Conservation (phyloP, 2,329 filamentous ascomycete genomes). For the Huntiella bhutanensis region DNA sequence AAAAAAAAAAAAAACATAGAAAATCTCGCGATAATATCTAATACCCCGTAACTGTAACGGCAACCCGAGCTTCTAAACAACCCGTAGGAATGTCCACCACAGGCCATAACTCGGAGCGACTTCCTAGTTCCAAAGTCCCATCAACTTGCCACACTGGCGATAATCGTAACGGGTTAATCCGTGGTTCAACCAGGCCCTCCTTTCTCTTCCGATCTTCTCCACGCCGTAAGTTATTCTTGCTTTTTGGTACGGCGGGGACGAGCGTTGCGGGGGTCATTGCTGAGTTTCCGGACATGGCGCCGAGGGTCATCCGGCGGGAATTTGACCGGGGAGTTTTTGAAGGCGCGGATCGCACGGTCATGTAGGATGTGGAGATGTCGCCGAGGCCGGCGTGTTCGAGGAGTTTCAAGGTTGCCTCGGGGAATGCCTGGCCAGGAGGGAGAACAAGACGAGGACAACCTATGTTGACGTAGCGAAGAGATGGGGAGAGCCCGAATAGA, state of each 20-base stretch:
- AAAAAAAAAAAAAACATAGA: not conserved
- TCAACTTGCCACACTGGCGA: slow-evolving; percentile 9
- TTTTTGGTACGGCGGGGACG: not conserved
- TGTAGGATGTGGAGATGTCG: slow-evolving; percentile 8
- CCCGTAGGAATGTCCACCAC: not conserved
- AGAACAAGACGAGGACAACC: slow-evolving; percentile 2
- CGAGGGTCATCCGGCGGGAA: not conserved
- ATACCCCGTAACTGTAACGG: not conserved
- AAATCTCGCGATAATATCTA: not conserved
- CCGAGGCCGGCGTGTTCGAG: slow-evolving; percentile 7
- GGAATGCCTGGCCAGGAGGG: slow-evolving; percentile 5
- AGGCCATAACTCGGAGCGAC: not conserved
- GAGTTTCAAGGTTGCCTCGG: not conserved
- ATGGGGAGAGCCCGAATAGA: slow-evolving; percentile 2
- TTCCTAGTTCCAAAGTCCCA: slow-evolving; percentile 1
- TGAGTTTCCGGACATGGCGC: not conserved
- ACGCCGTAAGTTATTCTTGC: not conserved
- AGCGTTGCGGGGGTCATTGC: not conserved
- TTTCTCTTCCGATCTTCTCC: not conserved
- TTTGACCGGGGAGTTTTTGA: not conserved
- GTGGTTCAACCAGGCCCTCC: not conserved
- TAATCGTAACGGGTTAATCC: slow-evolving; percentile 6
- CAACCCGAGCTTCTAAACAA: not conserved
- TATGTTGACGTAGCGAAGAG: slow-evolving; percentile 3
- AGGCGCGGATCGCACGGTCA: slow-evolving; percentile 3